Evolutionary conservation across 345 rosid genomes (phyloP), one percentile per base, ranked within the genome.

Genomic region (Populus pruinosa): DNA sequence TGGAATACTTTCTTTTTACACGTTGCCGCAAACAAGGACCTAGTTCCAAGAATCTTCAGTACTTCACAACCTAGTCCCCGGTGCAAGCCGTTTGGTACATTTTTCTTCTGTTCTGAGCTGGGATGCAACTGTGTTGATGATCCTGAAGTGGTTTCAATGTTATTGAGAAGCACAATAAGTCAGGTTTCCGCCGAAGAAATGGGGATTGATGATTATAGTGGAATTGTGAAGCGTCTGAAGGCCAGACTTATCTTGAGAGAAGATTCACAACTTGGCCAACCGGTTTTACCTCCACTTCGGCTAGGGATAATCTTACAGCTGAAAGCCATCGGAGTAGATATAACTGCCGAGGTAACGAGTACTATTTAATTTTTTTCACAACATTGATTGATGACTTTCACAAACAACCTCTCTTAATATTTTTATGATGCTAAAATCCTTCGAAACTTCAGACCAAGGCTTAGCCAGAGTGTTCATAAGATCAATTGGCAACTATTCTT

Each of bases 1-100:
- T 80, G 90, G 87, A 85, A 76, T 43, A 81, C 92, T 56, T 84
- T 88, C 79, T 92, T 91, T 83, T 84, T 91, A 41, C 89, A 91
- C 71, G 90, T 88, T 5, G 85, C 73, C 68, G 82, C 83, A 41
- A 47, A 25, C 71, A 79, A 81, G 25, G 93, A 90, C 71, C 78
- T 63, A 2, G 27, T 80, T 33, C 91, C 88, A 68, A 70, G 81
- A 55, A 67, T 81, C n/a, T 83, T 79, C 36, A 2, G 78, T 4
- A n/a, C 64, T 21, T 36, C 69, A 27, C 67, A 75, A 33, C 6
- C 23, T 23, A 23, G 49, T 18, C 68, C 76, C 72, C 79, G 3
- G 43, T 88, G 80, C 81, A 86, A 50, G 77, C 90, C 94, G 43
- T 90, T 89, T 70, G 95, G 97, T 64, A 83, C 85, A 25, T 91